These are phyloP conservation scores for Crepidotus variabilis DNA, from an alignment of 768 basidiomycete genomes.

Conservation along the genomic window DNA sequence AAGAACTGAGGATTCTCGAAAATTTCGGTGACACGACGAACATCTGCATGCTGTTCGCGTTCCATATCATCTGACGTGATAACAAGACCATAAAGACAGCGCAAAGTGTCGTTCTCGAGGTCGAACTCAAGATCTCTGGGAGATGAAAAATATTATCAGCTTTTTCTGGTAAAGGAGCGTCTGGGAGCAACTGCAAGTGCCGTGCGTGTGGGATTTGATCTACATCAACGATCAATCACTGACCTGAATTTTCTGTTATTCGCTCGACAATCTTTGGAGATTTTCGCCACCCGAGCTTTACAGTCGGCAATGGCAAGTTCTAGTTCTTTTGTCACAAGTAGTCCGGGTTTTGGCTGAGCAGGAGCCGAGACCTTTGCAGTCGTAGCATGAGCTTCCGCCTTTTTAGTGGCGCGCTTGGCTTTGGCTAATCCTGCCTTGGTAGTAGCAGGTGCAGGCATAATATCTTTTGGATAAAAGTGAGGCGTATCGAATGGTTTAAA, in stretches of 20 bases:
- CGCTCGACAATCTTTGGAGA: slow-evolving; percentile 37
- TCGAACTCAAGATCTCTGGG: slow-evolving; percentile 55
- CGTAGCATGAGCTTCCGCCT: neutral
- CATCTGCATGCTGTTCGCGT: slow-evolving; percentile 22
- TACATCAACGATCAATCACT: neutral
- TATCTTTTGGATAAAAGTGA: too few relatives aligned
- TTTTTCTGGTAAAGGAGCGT: neutral
- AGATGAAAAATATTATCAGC: neutral
- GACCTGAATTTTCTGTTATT: slow-evolving; percentile 47
- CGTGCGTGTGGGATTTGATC: too few relatives aligned
- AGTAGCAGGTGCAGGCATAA: too few relatives aligned
- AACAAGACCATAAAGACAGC: slow-evolving; percentile 29
- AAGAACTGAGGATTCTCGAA: slow-evolving; percentile 51
- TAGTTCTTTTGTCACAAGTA: slow-evolving; percentile 46
- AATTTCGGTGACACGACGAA: slow-evolving; percentile 42
- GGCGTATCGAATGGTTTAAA: too few relatives aligned
- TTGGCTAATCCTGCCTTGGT: too few relatives aligned
- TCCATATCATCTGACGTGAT: slow-evolving; percentile 10
- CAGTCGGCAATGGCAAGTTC: slow-evolving; percentile 41
- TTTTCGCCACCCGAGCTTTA: slow-evolving; percentile 35
- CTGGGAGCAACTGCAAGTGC: neutral
- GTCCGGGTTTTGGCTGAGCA: slow-evolving; percentile 27
- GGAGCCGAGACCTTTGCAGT: neutral
- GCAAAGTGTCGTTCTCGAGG: slow-evolving; percentile 46
- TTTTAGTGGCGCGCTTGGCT: neutral